Percentiles rank a stretch among this genome's conserved stretches.
Conservation (phyloP, 2,329 filamentous ascomycete genomes). For the Alternaria sp. region DNA sequence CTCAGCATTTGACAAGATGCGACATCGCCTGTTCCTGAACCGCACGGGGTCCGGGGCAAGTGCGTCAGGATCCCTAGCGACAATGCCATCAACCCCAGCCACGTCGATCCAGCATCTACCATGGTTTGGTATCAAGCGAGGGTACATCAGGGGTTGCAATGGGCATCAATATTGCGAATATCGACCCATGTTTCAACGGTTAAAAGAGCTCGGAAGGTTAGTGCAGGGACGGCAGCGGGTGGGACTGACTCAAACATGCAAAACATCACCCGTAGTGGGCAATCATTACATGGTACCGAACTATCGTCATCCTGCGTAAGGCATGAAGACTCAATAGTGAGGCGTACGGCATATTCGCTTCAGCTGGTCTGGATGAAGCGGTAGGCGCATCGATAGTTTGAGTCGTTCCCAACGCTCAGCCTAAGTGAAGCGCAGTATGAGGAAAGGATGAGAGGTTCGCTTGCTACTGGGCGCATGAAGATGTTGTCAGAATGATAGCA, state of each 20-base stretch:
- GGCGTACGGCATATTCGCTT: constrained; percentile 12
- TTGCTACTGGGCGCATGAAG: constrained; percentile 9
- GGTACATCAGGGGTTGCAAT: constrained; percentile 13
- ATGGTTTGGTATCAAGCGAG: constrained; percentile 13
- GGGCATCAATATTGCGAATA: constrained; percentile 15
- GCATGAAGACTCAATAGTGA: constrained; percentile 15
- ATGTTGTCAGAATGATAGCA: background rate
- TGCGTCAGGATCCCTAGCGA: constrained; percentile 5
- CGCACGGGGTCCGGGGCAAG: constrained; percentile 11
- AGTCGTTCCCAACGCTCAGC: background rate
- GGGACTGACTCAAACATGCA: constrained; percentile 26
- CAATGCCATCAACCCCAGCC: constrained; percentile 11
- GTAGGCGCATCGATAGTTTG: constrained; percentile 5
- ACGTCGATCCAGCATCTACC: constrained; percentile 22
- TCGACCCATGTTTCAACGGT: constrained; percentile 13
- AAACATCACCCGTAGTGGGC: constrained; percentile 30
- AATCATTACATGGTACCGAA: constrained; percentile 12
- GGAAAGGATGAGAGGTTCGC: constrained; percentile 3
- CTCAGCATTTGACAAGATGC: constrained; percentile 12
- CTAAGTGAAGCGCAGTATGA: background rate
- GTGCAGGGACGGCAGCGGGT: constrained; percentile 8
- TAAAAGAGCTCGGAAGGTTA: constrained; percentile 10
- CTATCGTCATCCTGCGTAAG: constrained; percentile 7
- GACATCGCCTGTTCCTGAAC: constrained; percentile 15
- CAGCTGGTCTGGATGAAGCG: constrained; percentile 7